Conservation (phyloP, 2,329 filamentous ascomycete species). For the Penicillium vulpinum region DNA sequence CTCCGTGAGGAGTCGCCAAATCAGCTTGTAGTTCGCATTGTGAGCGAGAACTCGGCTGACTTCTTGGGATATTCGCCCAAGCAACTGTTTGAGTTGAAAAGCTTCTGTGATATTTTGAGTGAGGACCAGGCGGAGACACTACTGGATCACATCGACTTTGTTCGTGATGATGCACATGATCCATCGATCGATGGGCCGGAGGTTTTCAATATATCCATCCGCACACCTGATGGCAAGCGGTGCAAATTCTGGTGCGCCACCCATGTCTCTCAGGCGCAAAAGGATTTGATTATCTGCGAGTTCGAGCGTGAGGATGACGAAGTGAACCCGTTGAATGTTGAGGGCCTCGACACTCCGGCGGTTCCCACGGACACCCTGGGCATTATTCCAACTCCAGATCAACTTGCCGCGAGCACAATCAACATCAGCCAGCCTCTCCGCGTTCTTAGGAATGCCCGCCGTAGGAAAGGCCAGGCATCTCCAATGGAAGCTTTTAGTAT, state of each 20-base stretch:
- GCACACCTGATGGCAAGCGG: slow-evolving; percentile 54
- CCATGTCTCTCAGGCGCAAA: slow-evolving; percentile 69
- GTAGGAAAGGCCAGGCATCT: slow-evolving; percentile 73
- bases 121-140: slow-evolving; percentile 83
- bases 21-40: slow-evolving; percentile 68
- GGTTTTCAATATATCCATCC: slow-evolving; percentile 76
- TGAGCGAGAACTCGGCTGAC: slow-evolving; percentile 75
- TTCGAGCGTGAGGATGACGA: slow-evolving; percentile 86
- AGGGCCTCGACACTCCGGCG: slow-evolving; percentile 18
- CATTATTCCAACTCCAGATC: slow-evolving; percentile 70
- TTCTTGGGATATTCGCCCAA: slow-evolving; percentile 76
- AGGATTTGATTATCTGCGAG: slow-evolving; percentile 77
- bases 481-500: slow-evolving; percentile 88
- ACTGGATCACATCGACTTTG: slow-evolving; percentile 83
- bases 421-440: slow-evolving; percentile 75
- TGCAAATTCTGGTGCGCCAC: slow-evolving; percentile 85
- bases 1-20: slow-evolving; percentile 65
- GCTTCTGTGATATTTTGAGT: slow-evolving; percentile 78
- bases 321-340: slow-evolving; percentile 43
- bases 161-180: slow-evolving; percentile 78
- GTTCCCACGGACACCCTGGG: slow-evolving; percentile 61
- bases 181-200: slow-evolving; percentile 75
- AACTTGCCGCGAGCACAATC: slow-evolving; percentile 73
- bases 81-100: slow-evolving; percentile 71
- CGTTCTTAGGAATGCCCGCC: slow-evolving; percentile 71